phyloP scores from a whole-genome alignment of 768 basidiomycete genomes.

The Cystofilobasidium capitatum region DNA sequence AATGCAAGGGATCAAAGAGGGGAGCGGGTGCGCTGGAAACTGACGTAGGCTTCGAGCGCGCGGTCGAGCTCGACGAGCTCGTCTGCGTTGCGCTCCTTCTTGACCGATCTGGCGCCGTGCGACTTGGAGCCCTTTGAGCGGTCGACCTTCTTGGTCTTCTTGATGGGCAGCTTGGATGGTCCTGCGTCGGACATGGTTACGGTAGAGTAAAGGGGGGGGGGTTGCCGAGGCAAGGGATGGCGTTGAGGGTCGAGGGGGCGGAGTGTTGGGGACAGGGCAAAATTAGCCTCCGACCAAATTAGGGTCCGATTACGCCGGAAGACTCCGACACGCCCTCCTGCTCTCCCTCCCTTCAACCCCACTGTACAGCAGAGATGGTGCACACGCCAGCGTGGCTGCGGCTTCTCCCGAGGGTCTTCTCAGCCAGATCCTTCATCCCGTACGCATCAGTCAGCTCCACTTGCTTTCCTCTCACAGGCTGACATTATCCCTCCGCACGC shows the following conservation, averaged over 20 bases:
- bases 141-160: constrained; percentile 5
- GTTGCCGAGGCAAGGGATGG: not conserved
- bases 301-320: no score
- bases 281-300: no score
- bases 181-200: not conserved
- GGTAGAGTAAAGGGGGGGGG: not conserved
- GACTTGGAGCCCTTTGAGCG: not conserved
- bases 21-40: constrained; percentile 23
- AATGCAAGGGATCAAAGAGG: no score
- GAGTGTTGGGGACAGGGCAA: no score
- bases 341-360: not conserved
- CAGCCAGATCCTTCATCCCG: not conserved
- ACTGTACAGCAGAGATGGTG: not conserved
- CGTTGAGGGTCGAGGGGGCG: no score
- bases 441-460: not conserved
- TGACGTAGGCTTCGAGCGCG: constrained; percentile 38
- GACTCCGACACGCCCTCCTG: no score
- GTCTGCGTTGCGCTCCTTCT: constrained; percentile 34
- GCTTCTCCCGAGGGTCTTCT: not conserved
- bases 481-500: not conserved
- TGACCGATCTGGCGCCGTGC: constrained; percentile 7
- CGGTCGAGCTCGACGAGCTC: constrained; percentile 38
- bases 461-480: not conserved
- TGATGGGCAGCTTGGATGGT: constrained; percentile 3
- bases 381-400: not conserved